phyloP scores from a whole-genome alignment of 176 grass and related monocot species.

The Rhynchospora pubera region DNA sequence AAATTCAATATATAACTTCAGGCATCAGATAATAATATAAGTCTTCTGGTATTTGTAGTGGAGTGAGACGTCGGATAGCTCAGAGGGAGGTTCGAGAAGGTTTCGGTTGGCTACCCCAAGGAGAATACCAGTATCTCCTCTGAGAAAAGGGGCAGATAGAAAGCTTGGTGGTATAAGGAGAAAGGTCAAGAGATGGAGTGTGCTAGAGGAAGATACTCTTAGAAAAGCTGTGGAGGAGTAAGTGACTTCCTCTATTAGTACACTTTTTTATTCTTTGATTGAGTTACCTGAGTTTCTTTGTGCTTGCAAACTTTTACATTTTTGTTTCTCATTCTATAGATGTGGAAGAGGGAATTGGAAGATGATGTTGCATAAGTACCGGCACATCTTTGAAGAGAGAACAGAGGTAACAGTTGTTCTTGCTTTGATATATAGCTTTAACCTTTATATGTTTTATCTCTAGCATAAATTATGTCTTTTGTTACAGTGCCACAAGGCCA shows the following conservation, averaged over 20 bases:
- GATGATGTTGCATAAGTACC: slow-evolving; percentile 7
- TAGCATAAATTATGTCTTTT: neutral
- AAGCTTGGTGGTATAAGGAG: slow-evolving; percentile 7
- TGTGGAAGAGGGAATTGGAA: slow-evolving; percentile 37
- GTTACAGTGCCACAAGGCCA: neutral
- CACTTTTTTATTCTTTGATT: neutral
- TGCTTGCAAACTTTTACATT: neutral
- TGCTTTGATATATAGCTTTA: neutral
- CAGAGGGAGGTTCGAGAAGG: neutral
- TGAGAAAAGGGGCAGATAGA: neutral
- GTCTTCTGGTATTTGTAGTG: neutral
- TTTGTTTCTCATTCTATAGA: slow-evolving; percentile 6
- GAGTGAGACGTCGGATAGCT: neutral
- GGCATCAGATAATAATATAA: neutral
- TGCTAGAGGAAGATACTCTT: slow-evolving; percentile 32
- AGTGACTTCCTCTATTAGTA: neutral
- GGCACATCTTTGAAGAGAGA: slow-evolving; percentile 22
- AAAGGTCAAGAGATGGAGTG: slow-evolving; percentile 24
- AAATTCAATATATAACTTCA: neutral
- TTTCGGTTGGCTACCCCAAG: slow-evolving; percentile 15
- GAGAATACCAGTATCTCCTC: slow-evolving; percentile 18
- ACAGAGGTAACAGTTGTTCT: slow-evolving; percentile 27
- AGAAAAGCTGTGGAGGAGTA: slow-evolving; percentile 29
- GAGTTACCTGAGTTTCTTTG: neutral
- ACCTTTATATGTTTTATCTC: neutral